A percentile compares a stretch with the other conserved stretches of the same genome.
Conservation (phyloP, 2,329 filamentous ascomycete species). For the Pseudocercospora crystallina region DNA sequence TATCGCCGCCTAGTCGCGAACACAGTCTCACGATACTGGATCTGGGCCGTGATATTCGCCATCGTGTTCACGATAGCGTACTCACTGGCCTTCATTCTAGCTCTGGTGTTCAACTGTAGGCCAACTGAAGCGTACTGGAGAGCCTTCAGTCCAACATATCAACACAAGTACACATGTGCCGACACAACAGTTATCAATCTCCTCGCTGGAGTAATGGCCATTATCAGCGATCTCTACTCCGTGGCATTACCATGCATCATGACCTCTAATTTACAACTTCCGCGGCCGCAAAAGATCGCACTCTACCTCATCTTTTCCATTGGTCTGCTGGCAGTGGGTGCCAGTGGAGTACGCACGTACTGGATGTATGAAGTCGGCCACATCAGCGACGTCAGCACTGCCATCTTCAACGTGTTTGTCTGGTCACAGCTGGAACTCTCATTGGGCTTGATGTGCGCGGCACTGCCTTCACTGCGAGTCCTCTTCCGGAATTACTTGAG, state of each 20-base stretch:
- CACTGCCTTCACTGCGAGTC: constrained; percentile 44
- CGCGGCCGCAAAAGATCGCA: constrained; percentile 44
- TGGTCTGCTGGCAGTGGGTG: constrained; percentile 32
- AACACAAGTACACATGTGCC: constrained; percentile 36
- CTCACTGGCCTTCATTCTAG: constrained; percentile 38
- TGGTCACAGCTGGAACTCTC: constrained; percentile 45
- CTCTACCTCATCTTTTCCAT: constrained; percentile 42
- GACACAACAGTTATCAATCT: constrained; percentile 42
- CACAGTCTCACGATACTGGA: constrained; percentile 37
- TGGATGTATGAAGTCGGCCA: constrained; percentile 32
- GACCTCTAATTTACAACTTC: constrained; percentile 46
- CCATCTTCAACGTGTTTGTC: constrained; percentile 39
- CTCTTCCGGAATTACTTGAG: constrained; percentile 45
- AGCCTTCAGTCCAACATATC: constrained; percentile 38
- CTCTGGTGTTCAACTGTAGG: constrained; percentile 39
- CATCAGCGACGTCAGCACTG: constrained; percentile 44
- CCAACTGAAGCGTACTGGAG: constrained; percentile 45
- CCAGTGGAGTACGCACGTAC: constrained; percentile 37
- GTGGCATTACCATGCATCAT: constrained; percentile 45
- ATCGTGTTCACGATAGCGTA: constrained; percentile 43
- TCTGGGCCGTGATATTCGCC: constrained; percentile 38
- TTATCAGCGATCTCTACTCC: constrained; percentile 42
- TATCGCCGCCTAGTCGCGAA: constrained; percentile 43
- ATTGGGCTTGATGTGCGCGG: constrained; percentile 44
- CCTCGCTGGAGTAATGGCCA: constrained; percentile 40